Evolutionary conservation across 2,329 filamentous ascomycete genomes (phyloP).

Genomic region (Trichoderma sp.): DNA sequence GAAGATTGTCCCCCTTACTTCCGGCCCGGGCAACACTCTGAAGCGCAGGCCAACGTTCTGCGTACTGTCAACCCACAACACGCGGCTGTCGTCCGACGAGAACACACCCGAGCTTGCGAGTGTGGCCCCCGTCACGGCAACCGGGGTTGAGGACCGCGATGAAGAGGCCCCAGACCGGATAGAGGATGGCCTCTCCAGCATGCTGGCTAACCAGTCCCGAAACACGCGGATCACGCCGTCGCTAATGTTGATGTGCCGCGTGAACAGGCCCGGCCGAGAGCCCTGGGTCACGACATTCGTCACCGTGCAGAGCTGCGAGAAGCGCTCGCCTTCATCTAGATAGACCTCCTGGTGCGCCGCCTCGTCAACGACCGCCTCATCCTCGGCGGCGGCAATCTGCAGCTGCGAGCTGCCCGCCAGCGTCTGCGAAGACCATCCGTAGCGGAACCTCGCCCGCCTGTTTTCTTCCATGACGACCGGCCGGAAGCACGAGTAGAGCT

Average conservation of each 20-base stretch:
- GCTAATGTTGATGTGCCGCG: conserved; percentile 65
- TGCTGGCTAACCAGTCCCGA: conserved; percentile 67
- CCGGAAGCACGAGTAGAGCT: conserved; percentile 70
- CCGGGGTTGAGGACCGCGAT: neutral
- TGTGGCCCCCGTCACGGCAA: neutral
- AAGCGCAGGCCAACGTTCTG: conserved; percentile 70
- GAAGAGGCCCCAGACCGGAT: neutral
- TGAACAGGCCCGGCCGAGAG: conserved; percentile 61
- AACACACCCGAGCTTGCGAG: neutral
- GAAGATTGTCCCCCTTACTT: conserved; percentile 56
- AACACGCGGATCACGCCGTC: conserved; percentile 72
- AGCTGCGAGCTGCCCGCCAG: conserved; percentile 6
- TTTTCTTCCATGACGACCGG: conserved; percentile 62
- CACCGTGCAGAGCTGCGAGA: conserved; percentile 71
- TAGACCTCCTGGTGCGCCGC: conserved; percentile 47
- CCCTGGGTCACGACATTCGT: conserved; percentile 70
- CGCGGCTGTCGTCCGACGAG: conserved; percentile 33
- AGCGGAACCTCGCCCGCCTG: conserved; percentile 41
- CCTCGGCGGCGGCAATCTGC: conserved; percentile 20
- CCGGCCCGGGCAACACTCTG: conserved; percentile 50
- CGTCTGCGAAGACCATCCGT: conserved; percentile 16
- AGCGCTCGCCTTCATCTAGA: conserved; percentile 70
- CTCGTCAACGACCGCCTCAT: conserved; percentile 23
- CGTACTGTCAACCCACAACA: conserved; percentile 69
- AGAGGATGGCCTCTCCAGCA: conserved; percentile 33